Evolutionary conservation across 2,329 filamentous ascomycete genomes (phyloP).

Genomic region (Leptographium lundbergii): DNA sequence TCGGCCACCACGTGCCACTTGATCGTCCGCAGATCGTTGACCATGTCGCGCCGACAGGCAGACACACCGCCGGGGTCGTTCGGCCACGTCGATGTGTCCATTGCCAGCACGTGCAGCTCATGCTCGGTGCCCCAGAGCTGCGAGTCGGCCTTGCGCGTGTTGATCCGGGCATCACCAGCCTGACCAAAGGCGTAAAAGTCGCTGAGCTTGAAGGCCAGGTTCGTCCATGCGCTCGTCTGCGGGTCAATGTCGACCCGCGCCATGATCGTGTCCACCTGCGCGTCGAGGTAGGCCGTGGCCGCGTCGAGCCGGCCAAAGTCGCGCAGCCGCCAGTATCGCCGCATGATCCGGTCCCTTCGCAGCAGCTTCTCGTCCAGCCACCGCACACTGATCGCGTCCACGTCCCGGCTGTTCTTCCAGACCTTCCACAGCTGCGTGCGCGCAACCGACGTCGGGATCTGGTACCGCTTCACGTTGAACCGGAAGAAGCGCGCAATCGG

Average conservation of each 20-base stretch:
- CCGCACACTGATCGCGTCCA: conserved; percentile 32
- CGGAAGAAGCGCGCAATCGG: conserved; percentile 20
- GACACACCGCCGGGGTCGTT: conserved; percentile 41
- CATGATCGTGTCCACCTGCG: conserved; percentile 19
- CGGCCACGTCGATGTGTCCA: conserved; percentile 36
- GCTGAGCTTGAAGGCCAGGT: conserved; percentile 22
- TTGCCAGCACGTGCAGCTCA: conserved; percentile 30
- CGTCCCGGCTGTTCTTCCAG: conserved; percentile 29
- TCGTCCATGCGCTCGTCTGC: conserved; percentile 19
- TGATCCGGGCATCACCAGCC: conserved; percentile 22
- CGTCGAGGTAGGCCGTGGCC: conserved; percentile 28
- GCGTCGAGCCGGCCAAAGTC: conserved; percentile 23
- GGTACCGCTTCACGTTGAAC: conserved; percentile 22
- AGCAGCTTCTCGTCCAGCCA: conserved; percentile 34
- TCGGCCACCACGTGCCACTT: conserved; percentile 42
- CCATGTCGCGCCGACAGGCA: conserved; percentile 40
- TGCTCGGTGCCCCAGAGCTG: conserved; percentile 28
- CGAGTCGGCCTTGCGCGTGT: conserved; percentile 19
- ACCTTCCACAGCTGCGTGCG: conserved; percentile 32
- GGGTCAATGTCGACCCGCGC: conserved; percentile 20
- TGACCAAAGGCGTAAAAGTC: conserved; percentile 25
- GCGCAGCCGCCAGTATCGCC: conserved; percentile 25
- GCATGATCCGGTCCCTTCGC: conserved; percentile 25
- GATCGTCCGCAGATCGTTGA: conserved; percentile 39
- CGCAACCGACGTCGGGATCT: conserved; percentile 28